These are phyloP conservation scores for Xylaria polymorpha DNA, from an alignment of 2,329 filamentous ascomycete genomes.

Conservation along the genomic window DNA sequence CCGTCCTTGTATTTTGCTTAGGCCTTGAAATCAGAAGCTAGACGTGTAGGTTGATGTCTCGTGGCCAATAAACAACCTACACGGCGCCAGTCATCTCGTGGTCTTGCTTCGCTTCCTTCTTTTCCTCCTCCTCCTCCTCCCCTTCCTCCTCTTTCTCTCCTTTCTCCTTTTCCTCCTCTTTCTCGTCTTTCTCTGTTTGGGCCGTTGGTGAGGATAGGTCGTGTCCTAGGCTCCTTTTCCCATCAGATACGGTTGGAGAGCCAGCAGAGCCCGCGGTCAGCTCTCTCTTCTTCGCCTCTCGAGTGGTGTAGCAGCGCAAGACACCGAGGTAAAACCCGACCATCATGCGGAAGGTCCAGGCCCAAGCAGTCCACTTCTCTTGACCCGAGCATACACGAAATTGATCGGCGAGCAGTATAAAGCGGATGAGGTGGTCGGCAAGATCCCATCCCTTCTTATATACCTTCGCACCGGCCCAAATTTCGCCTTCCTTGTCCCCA, in stretches of 20 bases:
- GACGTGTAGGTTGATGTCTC: not conserved
- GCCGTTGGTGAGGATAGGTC: constrained; percentile 8
- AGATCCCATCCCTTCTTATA: constrained; percentile 44
- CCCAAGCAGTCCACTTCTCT: constrained; percentile 42
- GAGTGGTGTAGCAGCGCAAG: constrained; percentile 43
- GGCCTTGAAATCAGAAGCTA: not conserved
- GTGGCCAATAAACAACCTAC: not conserved
- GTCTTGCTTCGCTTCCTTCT: not conserved
- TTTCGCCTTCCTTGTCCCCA: constrained; percentile 37
- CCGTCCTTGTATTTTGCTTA: not conserved
- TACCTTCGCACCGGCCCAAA: constrained; percentile 39
- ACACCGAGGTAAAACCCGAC: constrained; percentile 45
- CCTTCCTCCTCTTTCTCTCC: not conserved
- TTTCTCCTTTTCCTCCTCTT: not conserved
- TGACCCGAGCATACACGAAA: constrained; percentile 39
- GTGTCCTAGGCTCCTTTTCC: constrained; percentile 32
- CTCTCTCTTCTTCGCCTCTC: constrained; percentile 43
- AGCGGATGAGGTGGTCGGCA: constrained; percentile 45
- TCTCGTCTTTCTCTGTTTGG: not conserved
- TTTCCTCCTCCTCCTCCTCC: not conserved
- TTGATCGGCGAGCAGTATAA: constrained; percentile 45
- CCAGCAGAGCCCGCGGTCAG: constrained; percentile 27
- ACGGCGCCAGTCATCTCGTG: not conserved
- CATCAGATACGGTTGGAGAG: constrained; percentile 4
- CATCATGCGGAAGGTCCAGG: constrained; percentile 38